These are phyloP conservation scores for Dictyostelium intermedium DNA, from an alignment of 78 protist genomes.

Conservation along the genomic window DNA sequence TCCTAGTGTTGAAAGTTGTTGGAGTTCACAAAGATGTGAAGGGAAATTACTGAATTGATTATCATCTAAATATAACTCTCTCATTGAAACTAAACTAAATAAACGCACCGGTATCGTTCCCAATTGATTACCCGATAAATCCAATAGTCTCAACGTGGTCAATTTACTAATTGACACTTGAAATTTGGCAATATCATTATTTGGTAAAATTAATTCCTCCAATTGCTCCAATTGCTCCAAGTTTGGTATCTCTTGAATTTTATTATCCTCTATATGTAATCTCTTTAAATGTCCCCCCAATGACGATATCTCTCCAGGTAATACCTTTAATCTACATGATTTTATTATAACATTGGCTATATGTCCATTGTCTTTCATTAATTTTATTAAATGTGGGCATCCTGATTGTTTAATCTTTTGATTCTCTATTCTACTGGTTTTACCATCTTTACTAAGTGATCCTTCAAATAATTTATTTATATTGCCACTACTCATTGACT, in stretches of 20 bases:
- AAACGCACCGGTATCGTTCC: slow-evolving; percentile 71
- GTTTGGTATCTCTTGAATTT: slow-evolving; percentile 45
- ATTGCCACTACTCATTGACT: slow-evolving; percentile 17
- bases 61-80: slow-evolving; percentile 10
- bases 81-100: slow-evolving; percentile 25
- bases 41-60: slow-evolving; percentile 50
- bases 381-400: slow-evolving; percentile 31
- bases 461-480: slow-evolving; percentile 22
- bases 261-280: slow-evolving; percentile 51
- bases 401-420: slow-evolving; percentile 53
- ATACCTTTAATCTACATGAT: slow-evolving; percentile 62
- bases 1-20: background rate
- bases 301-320: slow-evolving; percentile 34
- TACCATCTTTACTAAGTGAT: slow-evolving; percentile 59
- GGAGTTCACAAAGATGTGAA: slow-evolving; percentile 63
- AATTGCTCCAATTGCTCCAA: slow-evolving; percentile 28
- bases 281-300: background rate
- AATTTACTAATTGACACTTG: slow-evolving; percentile 64
- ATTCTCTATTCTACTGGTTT: slow-evolving; percentile 38
- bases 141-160: background rate
- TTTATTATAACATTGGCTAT: slow-evolving; percentile 9
- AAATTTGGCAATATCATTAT: slow-evolving; percentile 42
- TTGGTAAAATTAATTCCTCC: slow-evolving; percentile 24
- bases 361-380: background rate
- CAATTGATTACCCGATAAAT: slow-evolving; percentile 42